Evolutionary conservation across 441 rosid genomes (phyloP).

Genomic region (Adansonia grandidieri): DNA sequence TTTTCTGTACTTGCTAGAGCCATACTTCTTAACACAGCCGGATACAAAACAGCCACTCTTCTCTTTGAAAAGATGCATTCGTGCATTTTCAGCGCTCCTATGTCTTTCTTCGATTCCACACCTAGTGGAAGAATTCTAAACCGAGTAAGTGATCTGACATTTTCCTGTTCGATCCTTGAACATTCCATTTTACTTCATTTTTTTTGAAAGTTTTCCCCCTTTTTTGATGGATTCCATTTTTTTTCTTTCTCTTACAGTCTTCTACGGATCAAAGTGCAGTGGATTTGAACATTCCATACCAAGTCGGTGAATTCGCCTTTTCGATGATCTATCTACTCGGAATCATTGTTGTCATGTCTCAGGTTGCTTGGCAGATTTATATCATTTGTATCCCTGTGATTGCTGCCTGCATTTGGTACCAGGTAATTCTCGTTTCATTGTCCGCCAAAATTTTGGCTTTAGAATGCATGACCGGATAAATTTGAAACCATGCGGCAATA

Average conservation of each 20-base stretch:
- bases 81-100: conserved; percentile 84
- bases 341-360: conserved; percentile 84
- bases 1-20: conserved; percentile 65
- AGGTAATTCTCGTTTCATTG: conserved; percentile 49
- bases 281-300: conserved; percentile 60
- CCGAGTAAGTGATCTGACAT: conserved; percentile 52
- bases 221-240: not conserved
- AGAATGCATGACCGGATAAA: not conserved
- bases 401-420: conserved; percentile 73
- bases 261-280: conserved; percentile 84
- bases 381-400: conserved; percentile 78
- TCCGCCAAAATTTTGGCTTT: not conserved
- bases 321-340: conserved; percentile 66
- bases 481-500: not conserved
- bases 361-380: conserved; percentile 84
- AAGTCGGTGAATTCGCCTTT: conserved; percentile 55
- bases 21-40: conserved; percentile 64
- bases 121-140: conserved; percentile 88
- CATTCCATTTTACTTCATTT: not conserved
- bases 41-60: conserved; percentile 79
- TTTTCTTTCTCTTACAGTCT: conserved; percentile 47
- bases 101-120: conserved; percentile 94
- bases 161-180: conserved; percentile 14
- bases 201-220: not conserved
- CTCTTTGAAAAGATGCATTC: conserved; percentile 82